Base-by-base conservation (phyloP, 164 flowering plant species). In the Macadamia integrifolia region DNA sequence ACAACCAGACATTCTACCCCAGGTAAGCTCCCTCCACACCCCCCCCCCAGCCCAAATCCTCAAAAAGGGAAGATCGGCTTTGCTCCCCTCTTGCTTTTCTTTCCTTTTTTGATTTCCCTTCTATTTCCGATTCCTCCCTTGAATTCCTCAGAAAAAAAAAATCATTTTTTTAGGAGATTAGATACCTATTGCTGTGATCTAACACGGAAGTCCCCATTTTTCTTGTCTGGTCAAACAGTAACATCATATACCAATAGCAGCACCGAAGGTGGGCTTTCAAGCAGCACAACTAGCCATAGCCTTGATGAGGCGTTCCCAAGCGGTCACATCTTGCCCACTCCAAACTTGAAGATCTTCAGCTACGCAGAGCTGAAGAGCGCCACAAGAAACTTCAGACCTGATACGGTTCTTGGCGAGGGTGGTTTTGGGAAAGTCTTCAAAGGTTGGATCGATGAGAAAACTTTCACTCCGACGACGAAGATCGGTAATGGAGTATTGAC, bases 361-460 rank as follows among this genome's bases (percentile, higher is more conserved):
- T 88, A 79, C 70, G 62, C 78, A 0, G 92, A 88, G 61, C 58
- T 90, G 69, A 88, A 70, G 70, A 59, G 28, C 23, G 85, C 85
- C 1, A 86, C 92, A 0, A 84, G 70, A 71, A 85, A 82, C 66
- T 90, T 90, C 76, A 83, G 60, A 58, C 60, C 85, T 0, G 89
- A 85, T 58, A 69, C 78, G 1, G 53, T 85, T 62, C 63, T 89
- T 43, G 96, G 96, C 9, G 84, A 80, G 52, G 96, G 96, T n/a
- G 92, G 92, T 4, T 90, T 90, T 72, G 92, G 96, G 10, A 83
- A 64, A 65, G 96, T 90, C 50, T 90, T 65, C 71, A 86, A 75
- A 58, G 96, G 92, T 18, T 86, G 87, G 87, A 55, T 89, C 6
- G 88, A 89, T 72, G 87, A 86, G 72, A 86, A 76, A 64, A 80